Percentiles rank a stretch among this genome's conserved stretches.
Evolutionary conservation across 371 early-diverging fungal species (phyloP).

Genomic region (Catenaria anguillulae): DNA sequence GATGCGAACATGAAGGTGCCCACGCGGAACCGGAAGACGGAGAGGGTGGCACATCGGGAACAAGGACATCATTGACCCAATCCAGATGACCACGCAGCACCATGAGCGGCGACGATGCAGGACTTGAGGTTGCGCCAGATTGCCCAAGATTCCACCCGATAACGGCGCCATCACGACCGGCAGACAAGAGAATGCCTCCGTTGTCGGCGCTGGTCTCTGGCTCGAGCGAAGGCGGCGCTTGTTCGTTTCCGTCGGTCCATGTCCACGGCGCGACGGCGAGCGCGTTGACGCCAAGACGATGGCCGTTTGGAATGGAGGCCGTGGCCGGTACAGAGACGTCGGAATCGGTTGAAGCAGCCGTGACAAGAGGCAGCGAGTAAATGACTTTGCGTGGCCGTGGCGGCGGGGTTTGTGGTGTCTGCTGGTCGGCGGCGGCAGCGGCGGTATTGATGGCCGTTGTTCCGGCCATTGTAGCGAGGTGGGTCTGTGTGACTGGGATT

Average conservation of each 20-base stretch:
- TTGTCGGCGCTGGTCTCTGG: slow-evolving; percentile 14
- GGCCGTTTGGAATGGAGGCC: slow-evolving; percentile 34
- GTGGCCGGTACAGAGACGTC: not conserved
- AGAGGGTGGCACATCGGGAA: not conserved
- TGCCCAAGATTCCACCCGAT: slow-evolving; percentile 54
- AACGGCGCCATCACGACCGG: slow-evolving; percentile 75
- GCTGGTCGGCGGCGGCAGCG: too few relatives aligned
- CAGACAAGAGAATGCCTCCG: slow-evolving; percentile 74
- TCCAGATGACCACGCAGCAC: slow-evolving; percentile 71
- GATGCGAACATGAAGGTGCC: not conserved
- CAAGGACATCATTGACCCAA: slow-evolving; percentile 87
- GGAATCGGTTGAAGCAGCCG: too few relatives aligned
- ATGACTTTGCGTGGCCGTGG: too few relatives aligned
- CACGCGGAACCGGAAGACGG: slow-evolving; percentile 8
- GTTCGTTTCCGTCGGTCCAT: too few relatives aligned
- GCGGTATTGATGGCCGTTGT: too few relatives aligned
- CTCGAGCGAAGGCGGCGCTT: slow-evolving; percentile 7
- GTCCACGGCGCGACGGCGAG: slow-evolving; percentile 43
- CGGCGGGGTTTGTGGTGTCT: too few relatives aligned
- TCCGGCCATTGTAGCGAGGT: too few relatives aligned
- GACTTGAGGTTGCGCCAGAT: slow-evolving; percentile 33
- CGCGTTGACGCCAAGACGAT: slow-evolving; percentile 58
- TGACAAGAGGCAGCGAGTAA: not conserved
- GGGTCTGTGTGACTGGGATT: too few relatives aligned
- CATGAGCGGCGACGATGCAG: too few relatives aligned